phyloP scores from a whole-genome alignment of 495 filamentous ascomycete genomes.

The Durotheca rogersii region DNA sequence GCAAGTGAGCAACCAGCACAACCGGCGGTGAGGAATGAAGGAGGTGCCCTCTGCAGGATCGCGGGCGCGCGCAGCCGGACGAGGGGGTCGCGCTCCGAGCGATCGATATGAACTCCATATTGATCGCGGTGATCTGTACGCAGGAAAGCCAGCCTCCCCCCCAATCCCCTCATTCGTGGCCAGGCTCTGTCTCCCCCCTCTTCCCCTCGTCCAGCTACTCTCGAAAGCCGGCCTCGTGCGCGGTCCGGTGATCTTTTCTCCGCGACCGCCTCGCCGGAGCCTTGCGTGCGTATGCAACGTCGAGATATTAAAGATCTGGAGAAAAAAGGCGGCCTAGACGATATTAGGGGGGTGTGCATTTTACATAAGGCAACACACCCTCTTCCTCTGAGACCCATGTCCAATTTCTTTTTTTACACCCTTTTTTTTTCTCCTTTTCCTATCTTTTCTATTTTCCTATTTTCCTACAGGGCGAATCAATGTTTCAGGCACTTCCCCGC shows the following conservation, averaged over 20 bases:
- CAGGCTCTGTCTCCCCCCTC: too few species aligned
- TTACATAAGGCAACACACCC: constrained; percentile 29
- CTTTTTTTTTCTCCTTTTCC: too few species aligned
- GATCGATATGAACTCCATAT: constrained; percentile 17
- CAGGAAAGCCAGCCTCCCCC: too few species aligned
- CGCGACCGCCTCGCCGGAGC: constrained; percentile 22
- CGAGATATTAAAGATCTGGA: constrained; percentile 25
- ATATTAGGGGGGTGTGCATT: constrained; percentile 13
- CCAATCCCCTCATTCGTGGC: too few species aligned
- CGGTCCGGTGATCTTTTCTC: constrained; percentile 29
- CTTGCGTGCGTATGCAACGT: constrained; percentile 18
- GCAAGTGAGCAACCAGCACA: constrained; percentile 6
- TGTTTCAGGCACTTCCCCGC: constrained; percentile 25
- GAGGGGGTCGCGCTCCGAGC: constrained; percentile 23
- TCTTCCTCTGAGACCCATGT: too few species aligned
- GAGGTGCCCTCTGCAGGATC: constrained; percentile 1
- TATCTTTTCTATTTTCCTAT: too few species aligned
- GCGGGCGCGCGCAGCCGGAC: constrained; percentile 14
- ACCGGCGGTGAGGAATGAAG: constrained; percentile 30
- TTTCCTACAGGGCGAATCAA: constrained; percentile 18
- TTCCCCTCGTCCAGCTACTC: constrained; percentile 10
- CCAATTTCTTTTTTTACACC: too few species aligned
- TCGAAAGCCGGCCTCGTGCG: constrained; percentile 8
- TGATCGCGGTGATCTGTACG: constrained; percentile 19
- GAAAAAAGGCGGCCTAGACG: background rate